Base-by-base conservation (phyloP, 2,329 filamentous ascomycete species). In the Penicillium sp. region DNA sequence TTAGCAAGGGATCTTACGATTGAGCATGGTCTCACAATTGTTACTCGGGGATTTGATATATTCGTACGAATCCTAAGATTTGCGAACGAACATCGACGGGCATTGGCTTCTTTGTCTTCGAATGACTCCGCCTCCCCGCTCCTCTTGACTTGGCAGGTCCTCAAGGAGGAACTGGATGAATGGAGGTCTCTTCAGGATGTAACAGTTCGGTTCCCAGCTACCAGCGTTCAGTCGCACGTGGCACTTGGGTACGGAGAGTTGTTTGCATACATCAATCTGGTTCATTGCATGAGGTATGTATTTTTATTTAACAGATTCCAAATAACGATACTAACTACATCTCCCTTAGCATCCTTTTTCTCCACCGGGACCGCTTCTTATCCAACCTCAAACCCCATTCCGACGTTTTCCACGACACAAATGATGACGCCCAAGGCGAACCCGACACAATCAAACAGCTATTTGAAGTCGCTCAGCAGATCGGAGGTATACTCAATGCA, bases 231-330 rank as follows among this genome's bases (percentile, higher is more conserved):
- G 52, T 72, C 69, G 0, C 72, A 74, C 59, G 72, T 75, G 3
- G 67, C 72, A 2, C 57, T 75, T 1, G 72, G 72, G 7, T 74
- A 73, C 37, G 72, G 72, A 1, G 72, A 74, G 50, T 43, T 74
- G 10, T 75, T 75, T 52, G 71, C 71, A 1, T 75, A 75, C n/a
- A 74, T 75, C 33, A 75, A 75, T 54, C 48, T 75, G 35, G 67
- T 75, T 1, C 69, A 74, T 53, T 75, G 71, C 23, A 75, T 75
- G 72, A 73, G 72, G 72, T 73, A 63, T 9, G 43, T 3, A 15
- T 6, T 8, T 4, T 6, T 7, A 10, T 35, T 13, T 7, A 15
- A 27, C 7, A 6, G 4, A 17, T 7, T 10, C 2, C 15, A 17
- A 4, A 1, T 0, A 23, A 3, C 2, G 6, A 49, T 31, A 21